Evolutionary conservation across 2,329 filamentous ascomycete species (phyloP).

Genomic region (Fusarium continuum): DNA sequence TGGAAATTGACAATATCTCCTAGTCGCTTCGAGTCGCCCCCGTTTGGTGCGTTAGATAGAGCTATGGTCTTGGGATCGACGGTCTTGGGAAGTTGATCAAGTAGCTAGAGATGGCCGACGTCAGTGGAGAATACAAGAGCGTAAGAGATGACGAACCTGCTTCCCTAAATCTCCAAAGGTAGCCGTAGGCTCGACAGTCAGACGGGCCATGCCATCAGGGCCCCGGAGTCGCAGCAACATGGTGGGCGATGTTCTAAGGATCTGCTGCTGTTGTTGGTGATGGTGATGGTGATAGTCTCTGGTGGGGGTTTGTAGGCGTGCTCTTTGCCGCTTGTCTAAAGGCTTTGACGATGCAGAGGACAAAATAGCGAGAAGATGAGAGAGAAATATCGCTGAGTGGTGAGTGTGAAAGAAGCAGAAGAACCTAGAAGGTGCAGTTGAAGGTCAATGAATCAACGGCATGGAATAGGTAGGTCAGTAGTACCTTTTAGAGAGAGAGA

Average conservation of each 20-base stretch:
- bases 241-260: constrained; percentile 37
- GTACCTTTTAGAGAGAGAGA: constrained; percentile 15
- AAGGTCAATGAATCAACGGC: constrained; percentile 31
- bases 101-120: constrained; percentile 54
- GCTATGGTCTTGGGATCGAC: constrained; percentile 68
- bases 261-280: no score
- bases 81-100: constrained; percentile 67
- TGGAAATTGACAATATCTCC: constrained; percentile 65
- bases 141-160: constrained; percentile 53
- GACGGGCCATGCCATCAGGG: constrained; percentile 90
- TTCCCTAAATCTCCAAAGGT: constrained; percentile 73
- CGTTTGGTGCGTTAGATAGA: constrained; percentile 68
- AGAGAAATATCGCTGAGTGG: not conserved
- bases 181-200: constrained; percentile 78
- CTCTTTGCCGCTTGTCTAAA: constrained; percentile 1
- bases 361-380: not conserved
- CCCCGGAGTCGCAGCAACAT: constrained; percentile 91
- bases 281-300: constrained; percentile 6
- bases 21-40: constrained; percentile 67
- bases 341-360: not conserved
- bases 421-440: constrained; percentile 22
- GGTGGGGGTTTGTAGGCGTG: constrained; percentile 22
- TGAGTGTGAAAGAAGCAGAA: not conserved
- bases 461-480: no score
- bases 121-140: constrained; percentile 21